Base-by-base conservation (phyloP, 1,284 basidiomycete genomes). In the Fomitiporia mediterranea region DNA sequence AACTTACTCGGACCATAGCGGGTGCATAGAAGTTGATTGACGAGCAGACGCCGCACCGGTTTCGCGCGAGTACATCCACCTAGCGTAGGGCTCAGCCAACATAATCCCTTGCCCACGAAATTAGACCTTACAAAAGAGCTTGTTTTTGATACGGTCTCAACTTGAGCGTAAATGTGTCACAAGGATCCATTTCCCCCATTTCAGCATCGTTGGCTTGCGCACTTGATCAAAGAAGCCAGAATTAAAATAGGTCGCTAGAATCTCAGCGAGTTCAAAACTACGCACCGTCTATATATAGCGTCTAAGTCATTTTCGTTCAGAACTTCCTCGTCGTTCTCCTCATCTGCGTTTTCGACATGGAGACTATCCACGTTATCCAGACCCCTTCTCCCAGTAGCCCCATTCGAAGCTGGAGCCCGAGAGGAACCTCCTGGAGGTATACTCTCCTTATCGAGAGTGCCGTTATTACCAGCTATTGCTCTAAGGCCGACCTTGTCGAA, bases 31-130 rank as follows among this genome's bases (percentile, higher is more conserved):
- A 5, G 76, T 69, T 1, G 81, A 78, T 63, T 91, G 83, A 49
- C 91, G 81, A 17, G 86, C 85, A 51, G 85, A 82, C 59, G 76
- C 74, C 21, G 82, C 76, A 1, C 86, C 89, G 0, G 77, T 82
- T 72, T 98, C 96, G 62, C 95, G 80, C 1, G 86, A 90, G 61
- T 84, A 77, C 94, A 98, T 95, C 95, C 96, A 99, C 39, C 91
- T 91, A 62, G 21, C 11, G 13, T 32, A n/a, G 7, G 46, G n/a
- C 4, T 32, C 43, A 32, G 17, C 42, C 17, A 42, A 56, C 53
- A 40, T 57, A 43, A 50, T 30, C 28, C 21, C n/a, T 17, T 27
- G 21, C 11, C 48, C 8, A 25, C 23, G 49, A 30, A 3, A 27
- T 7, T 25, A 15, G 21, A 4, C 67, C 81, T 48, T 57, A 89